phyloP scores from a whole-genome alignment of 2,329 filamentous ascomycete genomes.

The Emergomyces africanus region DNA sequence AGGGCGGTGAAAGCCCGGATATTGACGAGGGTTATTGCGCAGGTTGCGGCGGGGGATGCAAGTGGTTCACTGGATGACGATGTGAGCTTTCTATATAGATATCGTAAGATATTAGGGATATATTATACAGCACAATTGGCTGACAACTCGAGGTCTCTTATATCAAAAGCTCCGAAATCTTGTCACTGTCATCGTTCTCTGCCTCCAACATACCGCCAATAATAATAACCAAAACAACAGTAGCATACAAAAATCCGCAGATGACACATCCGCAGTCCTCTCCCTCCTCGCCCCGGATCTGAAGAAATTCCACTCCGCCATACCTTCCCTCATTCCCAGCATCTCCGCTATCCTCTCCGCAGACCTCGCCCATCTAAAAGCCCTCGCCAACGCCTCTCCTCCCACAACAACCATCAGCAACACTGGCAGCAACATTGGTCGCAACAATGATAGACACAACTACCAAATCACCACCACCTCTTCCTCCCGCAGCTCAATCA shows the following conservation, averaged over 20 bases:
- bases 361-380: conserved; percentile 6
- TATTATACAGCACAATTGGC: background rate
- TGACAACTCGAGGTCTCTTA: background rate
- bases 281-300: conserved; percentile 24
- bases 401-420: background rate
- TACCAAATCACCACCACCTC: background rate
- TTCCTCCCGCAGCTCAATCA: background rate
- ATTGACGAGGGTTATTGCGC: conserved; percentile 19
- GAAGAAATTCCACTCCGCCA: conserved; percentile 20
- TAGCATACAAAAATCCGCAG: conserved; percentile 3
- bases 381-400: background rate
- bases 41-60: conserved; percentile 22
- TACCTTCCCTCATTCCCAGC: conserved; percentile 5
- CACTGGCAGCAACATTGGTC: background rate
- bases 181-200: conserved; percentile 25
- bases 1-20: conserved; percentile 22
- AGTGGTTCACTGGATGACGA: conserved; percentile 9
- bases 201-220: conserved; percentile 18
- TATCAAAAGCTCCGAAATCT: conserved; percentile 22
- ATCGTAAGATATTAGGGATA: background rate
- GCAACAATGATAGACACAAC: background rate
- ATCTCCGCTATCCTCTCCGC: conserved; percentile 6
- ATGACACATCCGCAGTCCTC: conserved; percentile 13
- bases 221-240: conserved; percentile 8
- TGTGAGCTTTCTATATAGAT: background rate